Conservation (phyloP, 441 rosid species). For the Euphorbia schlechtendalii region DNA sequence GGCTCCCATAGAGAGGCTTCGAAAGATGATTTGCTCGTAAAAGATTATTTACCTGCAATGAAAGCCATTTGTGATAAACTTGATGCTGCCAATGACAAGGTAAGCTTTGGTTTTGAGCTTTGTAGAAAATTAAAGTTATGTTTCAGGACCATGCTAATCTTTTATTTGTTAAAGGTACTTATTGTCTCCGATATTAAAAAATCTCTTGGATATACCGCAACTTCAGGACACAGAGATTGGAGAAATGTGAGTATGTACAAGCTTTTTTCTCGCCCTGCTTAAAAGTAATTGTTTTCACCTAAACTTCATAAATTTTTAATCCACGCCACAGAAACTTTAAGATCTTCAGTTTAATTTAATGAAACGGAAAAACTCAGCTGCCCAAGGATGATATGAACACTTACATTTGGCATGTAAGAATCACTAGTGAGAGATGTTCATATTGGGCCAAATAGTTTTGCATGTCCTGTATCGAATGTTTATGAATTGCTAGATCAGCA, state of each 20-base stretch:
- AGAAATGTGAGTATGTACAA: slow-evolving; percentile 15
- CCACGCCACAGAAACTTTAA: neutral
- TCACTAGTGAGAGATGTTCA: neutral
- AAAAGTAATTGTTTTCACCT: neutral
- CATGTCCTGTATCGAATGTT: neutral
- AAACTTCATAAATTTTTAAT: neutral
- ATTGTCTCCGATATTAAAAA: slow-evolving; percentile 27
- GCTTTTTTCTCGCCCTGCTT: neutral
- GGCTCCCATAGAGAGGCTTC: slow-evolving; percentile 30
- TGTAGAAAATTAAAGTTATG: neutral
- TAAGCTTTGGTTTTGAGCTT: slow-evolving; percentile 18
- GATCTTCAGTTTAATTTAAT: neutral
- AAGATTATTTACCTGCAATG: slow-evolving; percentile 83
- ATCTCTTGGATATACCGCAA: slow-evolving; percentile 26
- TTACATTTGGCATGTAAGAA: neutral
- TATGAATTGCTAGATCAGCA: neutral
- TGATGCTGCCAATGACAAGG: slow-evolving; percentile 75
- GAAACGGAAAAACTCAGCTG: neutral
- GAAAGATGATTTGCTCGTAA: slow-evolving; percentile 58
- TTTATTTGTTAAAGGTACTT: slow-evolving; percentile 21
- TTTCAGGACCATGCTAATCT: slow-evolving; percentile 8
- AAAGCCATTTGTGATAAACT: slow-evolving; percentile 77
- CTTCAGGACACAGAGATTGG: slow-evolving; percentile 24
- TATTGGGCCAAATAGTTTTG: neutral
- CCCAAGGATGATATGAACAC: neutral